Percentiles rank a stretch among this genome's conserved stretches.
Evolutionary conservation across 208 protist genomes (phyloP).

Genomic region (Herpetomonas tarakana): DNA sequence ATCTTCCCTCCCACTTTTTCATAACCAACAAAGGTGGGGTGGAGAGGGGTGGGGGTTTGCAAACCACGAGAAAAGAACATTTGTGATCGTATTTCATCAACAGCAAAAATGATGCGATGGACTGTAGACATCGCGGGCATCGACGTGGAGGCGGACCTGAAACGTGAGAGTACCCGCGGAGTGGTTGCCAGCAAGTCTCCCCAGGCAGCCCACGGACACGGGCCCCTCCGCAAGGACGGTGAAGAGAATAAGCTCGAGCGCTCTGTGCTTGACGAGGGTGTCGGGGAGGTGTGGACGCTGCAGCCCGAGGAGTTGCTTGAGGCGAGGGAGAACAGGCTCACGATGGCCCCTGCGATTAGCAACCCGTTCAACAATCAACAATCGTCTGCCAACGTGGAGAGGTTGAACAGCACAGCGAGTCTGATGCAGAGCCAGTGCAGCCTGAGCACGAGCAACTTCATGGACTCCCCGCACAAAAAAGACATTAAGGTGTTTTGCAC

Average conservation of each 20-base stretch:
- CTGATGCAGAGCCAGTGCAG: conserved; percentile 8
- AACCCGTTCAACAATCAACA: conserved; percentile 8
- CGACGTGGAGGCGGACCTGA: conserved; percentile 66
- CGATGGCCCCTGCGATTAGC: conserved; percentile 14
- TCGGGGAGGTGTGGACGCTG: conserved; percentile 54
- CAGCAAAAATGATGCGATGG: conserved; percentile 70
- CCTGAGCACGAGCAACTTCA: background rate
- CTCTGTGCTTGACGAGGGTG: conserved; percentile 15
- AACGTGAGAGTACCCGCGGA: conserved; percentile 32
- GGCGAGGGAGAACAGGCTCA: conserved; percentile 13
- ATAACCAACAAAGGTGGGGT: too few relatives aligned
- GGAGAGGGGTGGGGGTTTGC: too few relatives aligned
- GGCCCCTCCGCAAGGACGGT: conserved; percentile 8
- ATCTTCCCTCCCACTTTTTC: too few relatives aligned
- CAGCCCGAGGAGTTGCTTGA: conserved; percentile 38
- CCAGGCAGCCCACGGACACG: conserved; percentile 8
- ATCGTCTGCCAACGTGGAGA: background rate
- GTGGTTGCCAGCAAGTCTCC: conserved; percentile 13
- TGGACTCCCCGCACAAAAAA: conserved; percentile 8
- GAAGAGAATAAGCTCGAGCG: conserved; percentile 8
- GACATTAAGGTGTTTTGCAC: conserved; percentile 79
- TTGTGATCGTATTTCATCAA: too few relatives aligned
- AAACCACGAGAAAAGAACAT: too few relatives aligned
- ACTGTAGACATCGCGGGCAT: conserved; percentile 77
- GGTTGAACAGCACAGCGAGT: background rate